Base-by-base conservation (phyloP, 2,329 filamentous ascomycete species). In the Meredithiella fracta region DNA sequence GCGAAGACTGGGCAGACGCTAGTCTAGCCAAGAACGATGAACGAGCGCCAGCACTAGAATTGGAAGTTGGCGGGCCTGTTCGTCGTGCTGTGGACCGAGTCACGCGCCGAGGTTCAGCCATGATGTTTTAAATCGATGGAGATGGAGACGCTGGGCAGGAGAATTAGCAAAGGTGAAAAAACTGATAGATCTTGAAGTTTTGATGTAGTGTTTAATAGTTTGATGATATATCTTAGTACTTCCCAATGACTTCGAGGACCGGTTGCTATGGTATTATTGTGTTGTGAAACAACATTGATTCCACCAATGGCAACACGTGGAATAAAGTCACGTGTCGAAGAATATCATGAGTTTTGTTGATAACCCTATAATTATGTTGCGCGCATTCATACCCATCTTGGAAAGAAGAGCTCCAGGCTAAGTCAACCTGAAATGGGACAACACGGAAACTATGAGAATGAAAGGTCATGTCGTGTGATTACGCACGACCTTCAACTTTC, bases 11-110 rank as follows among this genome's bases (percentile, higher is more conserved):
- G 2, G 50, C 55, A 7, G 55, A 51, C 22, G 51, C 31, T 20
- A 57, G 31, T 4, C 55, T 50, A 37, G 51, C 26, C 7, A 53
- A 38, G 20, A 57, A 42, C 11, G 55, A 53, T n/a, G 49, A 25
- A 15, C 55, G 38, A 15, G 55, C 22, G 6, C n/a, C 15, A 22
- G 49, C 8, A 23, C 26, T 38, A 47, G 23, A 23, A 34, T 47
- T 20, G 23, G 40, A 15, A 40, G 50, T 37, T 53, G 9, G 17
- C 37, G 40, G 40, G 22, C 47, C 25, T 6, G 40, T 51, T 9
- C 26, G 49, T 5, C 51, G 51, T 15, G 55, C 20, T 26, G 38
- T 29, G 17, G 55, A 50, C 37, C 55, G 51, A 17, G 55, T 57
- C 26, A 57, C 50, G 11, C 55, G 55, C n/a, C 51, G 42, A 14